Evolutionary conservation across 208 protist species (phyloP).

Genomic region (Angomonas deanei): DNA sequence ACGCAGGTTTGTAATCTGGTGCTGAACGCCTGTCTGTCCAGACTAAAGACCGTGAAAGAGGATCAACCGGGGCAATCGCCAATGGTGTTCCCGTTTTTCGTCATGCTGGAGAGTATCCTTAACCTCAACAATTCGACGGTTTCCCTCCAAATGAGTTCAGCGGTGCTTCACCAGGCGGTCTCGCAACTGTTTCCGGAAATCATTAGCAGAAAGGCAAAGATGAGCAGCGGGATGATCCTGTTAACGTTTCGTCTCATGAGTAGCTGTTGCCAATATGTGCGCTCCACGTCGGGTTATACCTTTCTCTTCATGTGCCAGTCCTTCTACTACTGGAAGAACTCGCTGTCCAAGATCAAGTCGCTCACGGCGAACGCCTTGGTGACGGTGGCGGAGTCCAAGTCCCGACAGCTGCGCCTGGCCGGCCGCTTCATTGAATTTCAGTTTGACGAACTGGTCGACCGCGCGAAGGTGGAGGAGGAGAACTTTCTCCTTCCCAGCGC

Average conservation of each 20-base stretch:
- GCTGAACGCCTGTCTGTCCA: conserved; percentile 49
- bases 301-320: conserved; percentile 79
- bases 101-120: conserved; percentile 75
- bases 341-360: conserved; percentile 72
- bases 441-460: conserved; percentile 67
- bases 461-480: conserved; percentile 50
- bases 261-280: conserved; percentile 77
- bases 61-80: conserved; percentile 20
- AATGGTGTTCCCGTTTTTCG: conserved; percentile 78
- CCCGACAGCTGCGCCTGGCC: conserved; percentile 68
- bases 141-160: conserved; percentile 73
- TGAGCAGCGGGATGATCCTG: conserved; percentile 72
- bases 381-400: conserved; percentile 76
- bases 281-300: conserved; percentile 39
- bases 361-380: conserved; percentile 75
- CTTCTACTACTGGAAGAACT: conserved; percentile 66
- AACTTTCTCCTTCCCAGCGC: conserved; percentile 30
- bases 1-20: conserved; percentile 49
- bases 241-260: conserved; percentile 85
- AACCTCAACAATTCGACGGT: conserved; percentile 73
- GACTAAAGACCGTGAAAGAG: conserved; percentile 53
- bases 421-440: conserved; percentile 80
- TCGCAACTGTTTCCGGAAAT: conserved; percentile 76
- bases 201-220: conserved; percentile 61
- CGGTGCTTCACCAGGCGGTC: conserved; percentile 61